Conservation (phyloP, 2,329 filamentous ascomycete genomes). For the Thyridium curvatum region DNA sequence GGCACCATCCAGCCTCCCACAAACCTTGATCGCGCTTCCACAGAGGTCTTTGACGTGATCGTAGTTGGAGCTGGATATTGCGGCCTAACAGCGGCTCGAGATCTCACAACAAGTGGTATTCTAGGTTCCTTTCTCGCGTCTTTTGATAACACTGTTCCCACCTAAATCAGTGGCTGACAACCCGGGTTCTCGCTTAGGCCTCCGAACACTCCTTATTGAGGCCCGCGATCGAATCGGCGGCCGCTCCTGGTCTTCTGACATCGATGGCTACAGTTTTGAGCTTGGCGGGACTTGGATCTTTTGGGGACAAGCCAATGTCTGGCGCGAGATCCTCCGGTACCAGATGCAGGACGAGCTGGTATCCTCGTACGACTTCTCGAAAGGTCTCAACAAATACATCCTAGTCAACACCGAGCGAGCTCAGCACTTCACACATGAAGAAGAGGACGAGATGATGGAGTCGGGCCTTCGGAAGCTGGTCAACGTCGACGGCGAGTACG, state of each 20-base stretch:
- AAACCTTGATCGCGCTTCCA: conserved; percentile 9
- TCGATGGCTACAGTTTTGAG: conserved; percentile 35
- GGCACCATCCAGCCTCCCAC: conserved; percentile 19
- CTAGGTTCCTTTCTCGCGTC: too few species aligned
- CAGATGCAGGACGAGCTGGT: conserved; percentile 32
- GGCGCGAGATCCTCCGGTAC: conserved; percentile 39
- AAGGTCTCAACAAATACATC: conserved; percentile 31
- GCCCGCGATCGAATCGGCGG: conserved; percentile 31
- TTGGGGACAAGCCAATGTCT: conserved; percentile 35
- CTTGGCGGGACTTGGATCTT: conserved; percentile 45
- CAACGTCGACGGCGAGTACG: conserved; percentile 35
- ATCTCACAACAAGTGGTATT: too few species aligned
- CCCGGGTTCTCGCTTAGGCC: too few species aligned
- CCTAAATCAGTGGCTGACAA: too few species aligned
- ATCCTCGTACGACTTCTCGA: conserved; percentile 30
- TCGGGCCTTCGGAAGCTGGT: conserved; percentile 32
- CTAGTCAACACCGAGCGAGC: conserved; percentile 20
- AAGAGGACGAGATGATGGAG: conserved; percentile 28
- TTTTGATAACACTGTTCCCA: too few species aligned
- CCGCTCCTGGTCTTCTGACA: conserved; percentile 37
- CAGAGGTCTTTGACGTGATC: conserved; percentile 16
- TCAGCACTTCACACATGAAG: conserved; percentile 28
- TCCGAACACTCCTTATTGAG: conserved; percentile 11
- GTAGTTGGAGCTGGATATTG: conserved; percentile 23
- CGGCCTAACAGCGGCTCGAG: conserved; percentile 20